Evolutionary conservation across 306 rosid genomes (phyloP).

Genomic region (Sechiopsis laciniata): DNA sequence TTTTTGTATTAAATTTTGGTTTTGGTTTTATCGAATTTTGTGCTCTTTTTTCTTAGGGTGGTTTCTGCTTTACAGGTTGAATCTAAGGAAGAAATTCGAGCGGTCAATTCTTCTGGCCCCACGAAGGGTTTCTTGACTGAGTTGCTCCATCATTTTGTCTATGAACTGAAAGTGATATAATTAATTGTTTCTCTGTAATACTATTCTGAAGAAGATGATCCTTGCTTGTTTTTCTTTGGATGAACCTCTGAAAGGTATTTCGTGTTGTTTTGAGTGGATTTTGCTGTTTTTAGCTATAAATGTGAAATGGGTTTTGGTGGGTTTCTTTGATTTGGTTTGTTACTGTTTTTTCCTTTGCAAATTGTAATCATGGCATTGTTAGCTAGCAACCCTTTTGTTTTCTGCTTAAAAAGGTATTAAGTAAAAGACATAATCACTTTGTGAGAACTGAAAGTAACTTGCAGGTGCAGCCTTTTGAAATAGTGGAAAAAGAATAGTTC

Average conservation of each 20-base stretch:
- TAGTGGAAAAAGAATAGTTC: conserved; percentile 8
- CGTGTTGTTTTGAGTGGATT: conserved; percentile 13
- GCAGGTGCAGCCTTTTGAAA: too few species aligned
- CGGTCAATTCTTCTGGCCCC: conserved; percentile 31
- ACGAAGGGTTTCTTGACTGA: conserved; percentile 26
- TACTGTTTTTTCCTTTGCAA: conserved; percentile 3
- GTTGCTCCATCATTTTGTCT: conserved; percentile 27
- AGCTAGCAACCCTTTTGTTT: conserved; percentile 5
- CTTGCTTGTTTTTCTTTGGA: not conserved
- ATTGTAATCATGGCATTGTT: not conserved
- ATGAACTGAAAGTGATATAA: conserved; percentile 17
- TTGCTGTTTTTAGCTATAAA: conserved; percentile 8
- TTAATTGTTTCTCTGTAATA: conserved; percentile 22
- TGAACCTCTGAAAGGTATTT: conserved; percentile 22
- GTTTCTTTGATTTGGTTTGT: conserved; percentile 16
- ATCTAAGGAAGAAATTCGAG: conserved; percentile 25
- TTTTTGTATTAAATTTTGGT: not conserved
- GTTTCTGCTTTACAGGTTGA: conserved; percentile 44
- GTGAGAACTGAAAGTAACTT: conserved; percentile 4
- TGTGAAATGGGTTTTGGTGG: conserved; percentile 23
- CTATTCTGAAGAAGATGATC: conserved; percentile 23
- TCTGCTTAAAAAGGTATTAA: conserved; percentile 1
- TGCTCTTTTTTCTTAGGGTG: conserved; percentile 32
- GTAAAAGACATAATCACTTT: too few species aligned
- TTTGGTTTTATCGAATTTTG: conserved; percentile 16